Evolutionary conservation across 2,329 filamentous ascomycete species (phyloP).

Genomic region (Xylaria sp.): DNA sequence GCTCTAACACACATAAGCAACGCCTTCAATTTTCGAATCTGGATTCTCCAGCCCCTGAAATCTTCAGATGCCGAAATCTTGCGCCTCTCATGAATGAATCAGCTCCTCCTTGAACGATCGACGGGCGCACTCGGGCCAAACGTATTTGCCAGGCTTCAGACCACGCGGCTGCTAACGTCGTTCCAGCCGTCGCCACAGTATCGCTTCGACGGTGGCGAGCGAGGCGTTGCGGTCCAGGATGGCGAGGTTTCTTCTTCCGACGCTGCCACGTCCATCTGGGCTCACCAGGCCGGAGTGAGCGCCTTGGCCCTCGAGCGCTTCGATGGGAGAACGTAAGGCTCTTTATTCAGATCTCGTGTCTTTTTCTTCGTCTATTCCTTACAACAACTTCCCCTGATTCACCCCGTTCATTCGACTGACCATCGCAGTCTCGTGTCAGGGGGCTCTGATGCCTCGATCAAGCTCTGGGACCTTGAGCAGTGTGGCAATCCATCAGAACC

Average conservation of each 20-base stretch:
- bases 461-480: conserved; percentile 86
- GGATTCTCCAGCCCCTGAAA: neutral
- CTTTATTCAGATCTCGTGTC: neutral
- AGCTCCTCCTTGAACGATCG: conserved; percentile 79
- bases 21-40: neutral
- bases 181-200: conserved; percentile 74
- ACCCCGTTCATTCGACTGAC: conserved; percentile 8
- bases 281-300: conserved; percentile 83
- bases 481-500: conserved; percentile 57
- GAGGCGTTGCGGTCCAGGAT: conserved; percentile 48
- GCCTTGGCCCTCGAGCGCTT: conserved; percentile 83
- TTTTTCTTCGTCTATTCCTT: neutral
- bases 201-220: conserved; percentile 74
- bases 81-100: conserved; percentile 74
- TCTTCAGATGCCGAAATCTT: conserved; percentile 2
- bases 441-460: conserved; percentile 85
- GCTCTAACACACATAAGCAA: neutral
- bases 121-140: conserved; percentile 73
- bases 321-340: conserved; percentile 75
- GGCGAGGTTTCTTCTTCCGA: conserved; percentile 46
- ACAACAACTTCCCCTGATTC: neutral
- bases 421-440: conserved; percentile 77
- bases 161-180: conserved; percentile 73
- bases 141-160: conserved; percentile 73
- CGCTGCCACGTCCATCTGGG: conserved; percentile 61